A percentile compares a stretch with the other conserved stretches of the same genome.
These are phyloP conservation scores for Phytopythium sindhum DNA, from an alignment of 352 stramenopile species.

Conservation along the genomic window DNA sequence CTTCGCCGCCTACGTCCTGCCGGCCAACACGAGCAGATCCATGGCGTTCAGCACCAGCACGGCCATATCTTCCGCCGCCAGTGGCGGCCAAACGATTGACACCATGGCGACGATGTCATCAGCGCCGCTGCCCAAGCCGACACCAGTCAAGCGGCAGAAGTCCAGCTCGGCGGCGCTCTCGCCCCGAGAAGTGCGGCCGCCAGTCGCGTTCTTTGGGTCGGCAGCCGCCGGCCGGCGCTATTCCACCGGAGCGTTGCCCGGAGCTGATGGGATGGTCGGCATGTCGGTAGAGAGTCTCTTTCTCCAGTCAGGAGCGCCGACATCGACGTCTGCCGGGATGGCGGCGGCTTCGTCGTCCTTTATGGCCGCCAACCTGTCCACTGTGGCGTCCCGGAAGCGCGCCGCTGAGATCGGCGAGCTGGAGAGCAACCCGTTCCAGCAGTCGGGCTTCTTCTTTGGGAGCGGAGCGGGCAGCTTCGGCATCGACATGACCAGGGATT, in stretches of 20 bases:
- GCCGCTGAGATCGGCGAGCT: slow-evolving; percentile 11
- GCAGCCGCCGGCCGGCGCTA: slow-evolving; percentile 32
- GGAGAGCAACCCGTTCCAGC: slow-evolving; percentile 9
- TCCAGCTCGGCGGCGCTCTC: slow-evolving; percentile 21
- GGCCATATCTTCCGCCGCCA: not conserved
- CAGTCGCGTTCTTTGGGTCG: slow-evolving; percentile 28
- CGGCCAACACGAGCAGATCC: not conserved
- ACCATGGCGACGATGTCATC: not conserved
- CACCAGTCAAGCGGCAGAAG: slow-evolving; percentile 30
- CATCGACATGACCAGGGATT: slow-evolving; percentile 7
- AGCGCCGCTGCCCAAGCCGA: not conserved
- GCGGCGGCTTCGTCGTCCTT: slow-evolving; percentile 3
- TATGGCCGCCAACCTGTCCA: slow-evolving; percentile 6
- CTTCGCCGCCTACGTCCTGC: slow-evolving; percentile 3
- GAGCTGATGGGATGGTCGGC: slow-evolving; percentile 9
- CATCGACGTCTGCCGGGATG: not conserved
- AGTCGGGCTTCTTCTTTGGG: slow-evolving; percentile 7
- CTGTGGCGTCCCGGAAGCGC: slow-evolving; percentile 4
- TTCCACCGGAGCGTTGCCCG: slow-evolving; percentile 42
- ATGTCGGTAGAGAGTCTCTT: slow-evolving; percentile 7
- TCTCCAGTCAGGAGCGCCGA: not conserved
- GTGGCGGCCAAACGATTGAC: not conserved
- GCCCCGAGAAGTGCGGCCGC: slow-evolving; percentile 10
- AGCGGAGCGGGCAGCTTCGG: not conserved
- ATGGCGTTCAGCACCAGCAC: not conserved